Evolutionary conservation across 176 grass and related monocot species (phyloP).

Genomic region (Oryza glaberrima): DNA sequence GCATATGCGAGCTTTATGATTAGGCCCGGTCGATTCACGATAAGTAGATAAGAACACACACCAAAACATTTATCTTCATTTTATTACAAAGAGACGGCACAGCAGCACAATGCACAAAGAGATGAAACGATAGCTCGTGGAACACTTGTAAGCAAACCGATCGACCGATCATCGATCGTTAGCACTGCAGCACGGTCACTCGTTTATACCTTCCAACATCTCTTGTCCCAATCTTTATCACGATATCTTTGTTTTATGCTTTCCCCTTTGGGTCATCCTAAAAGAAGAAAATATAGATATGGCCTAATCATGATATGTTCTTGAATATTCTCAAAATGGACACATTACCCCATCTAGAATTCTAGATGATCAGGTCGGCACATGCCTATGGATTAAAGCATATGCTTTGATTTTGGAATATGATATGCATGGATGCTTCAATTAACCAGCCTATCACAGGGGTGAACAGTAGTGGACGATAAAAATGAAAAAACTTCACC

Average conservation of each 20-base stretch:
- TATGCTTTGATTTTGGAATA: neutral
- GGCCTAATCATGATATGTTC: constrained; percentile 4
- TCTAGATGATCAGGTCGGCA: constrained; percentile 38
- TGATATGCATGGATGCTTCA: neutral
- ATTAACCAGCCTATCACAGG: neutral
- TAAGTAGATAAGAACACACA: constrained; percentile 31
- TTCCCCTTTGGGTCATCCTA: neutral
- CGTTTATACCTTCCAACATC: constrained; percentile 26
- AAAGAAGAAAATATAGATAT: neutral
- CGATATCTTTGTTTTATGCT: neutral
- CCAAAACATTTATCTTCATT: neutral
- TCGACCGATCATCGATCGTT: neutral
- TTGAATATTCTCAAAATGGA: constrained; percentile 37
- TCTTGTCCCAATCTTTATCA: neutral
- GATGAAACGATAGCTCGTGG: neutral
- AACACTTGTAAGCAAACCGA: neutral
- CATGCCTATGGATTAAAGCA: neutral
- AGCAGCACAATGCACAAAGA: neutral
- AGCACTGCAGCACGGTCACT: neutral
- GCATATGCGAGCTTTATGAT: neutral
- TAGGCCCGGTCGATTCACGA: neutral
- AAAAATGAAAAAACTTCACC: no score
- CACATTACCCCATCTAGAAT: neutral
- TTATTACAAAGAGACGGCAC: neutral
- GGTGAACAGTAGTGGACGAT: no score